Conservation (phyloP, 2,329 filamentous ascomycete species). For the Penicillium sp. region DNA sequence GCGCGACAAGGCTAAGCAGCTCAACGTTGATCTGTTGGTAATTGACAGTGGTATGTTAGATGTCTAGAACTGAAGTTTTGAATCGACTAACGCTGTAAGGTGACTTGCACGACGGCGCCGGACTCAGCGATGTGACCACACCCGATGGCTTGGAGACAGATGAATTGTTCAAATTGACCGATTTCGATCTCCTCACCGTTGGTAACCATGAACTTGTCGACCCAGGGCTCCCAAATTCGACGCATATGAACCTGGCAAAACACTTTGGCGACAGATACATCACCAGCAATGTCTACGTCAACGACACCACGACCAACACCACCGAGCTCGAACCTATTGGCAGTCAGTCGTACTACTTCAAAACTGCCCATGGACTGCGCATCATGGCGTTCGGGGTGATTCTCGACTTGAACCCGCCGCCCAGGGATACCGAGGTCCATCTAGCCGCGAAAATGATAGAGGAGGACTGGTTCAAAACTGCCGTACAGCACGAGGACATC, state of each 20-base stretch:
- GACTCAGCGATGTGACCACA: slow-evolving; percentile 57
- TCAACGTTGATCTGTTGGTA: slow-evolving; percentile 58
- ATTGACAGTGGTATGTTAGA: slow-evolving; percentile 56
- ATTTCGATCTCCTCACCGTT: slow-evolving; percentile 54
- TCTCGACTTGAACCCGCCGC: slow-evolving; percentile 53
- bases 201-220: slow-evolving; percentile 66
- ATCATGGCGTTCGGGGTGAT: slow-evolving; percentile 53
- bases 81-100: no score
- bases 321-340: slow-evolving; percentile 44
- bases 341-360: slow-evolving; percentile 48
- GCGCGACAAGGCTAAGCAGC: slow-evolving; percentile 54
- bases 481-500: slow-evolving; percentile 54
- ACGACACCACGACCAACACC: slow-evolving; percentile 40
- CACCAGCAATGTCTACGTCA: slow-evolving; percentile 52
- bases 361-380: slow-evolving; percentile 45
- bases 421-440: slow-evolving; percentile 59
- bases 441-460: slow-evolving; percentile 50
- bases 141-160: slow-evolving; percentile 56
- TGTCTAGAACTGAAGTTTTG: no score
- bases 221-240: slow-evolving; percentile 59
- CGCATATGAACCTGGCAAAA: slow-evolving; percentile 56
- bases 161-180: slow-evolving; percentile 49
- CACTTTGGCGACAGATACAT: slow-evolving; percentile 54
- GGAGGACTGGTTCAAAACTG: slow-evolving; percentile 58
- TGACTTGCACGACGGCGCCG: slow-evolving; percentile 64